These are phyloP conservation scores for Mycena chlorophos DNA, from an alignment of 768 basidiomycete genomes.

Conservation along the genomic window DNA sequence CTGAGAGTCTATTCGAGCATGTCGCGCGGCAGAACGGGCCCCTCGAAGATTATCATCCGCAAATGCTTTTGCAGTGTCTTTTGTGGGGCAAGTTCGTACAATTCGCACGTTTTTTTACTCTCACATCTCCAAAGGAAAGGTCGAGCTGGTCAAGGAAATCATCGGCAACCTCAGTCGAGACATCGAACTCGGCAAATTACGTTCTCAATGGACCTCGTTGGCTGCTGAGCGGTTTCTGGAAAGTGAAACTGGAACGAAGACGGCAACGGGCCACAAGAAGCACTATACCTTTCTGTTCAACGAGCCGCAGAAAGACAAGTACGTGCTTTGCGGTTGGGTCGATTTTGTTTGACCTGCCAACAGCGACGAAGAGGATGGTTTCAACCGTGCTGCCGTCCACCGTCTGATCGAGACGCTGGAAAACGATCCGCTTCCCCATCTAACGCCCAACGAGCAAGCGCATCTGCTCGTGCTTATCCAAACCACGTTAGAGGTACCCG, in stretches of 20 bases:
- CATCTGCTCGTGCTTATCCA: constrained; percentile 84
- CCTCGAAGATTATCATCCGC: constrained; percentile 88
- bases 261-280: constrained; percentile 31
- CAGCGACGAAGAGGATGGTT: constrained; percentile 48
- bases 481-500: constrained; percentile 74
- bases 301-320: constrained; percentile 48
- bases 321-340: constrained; percentile 20
- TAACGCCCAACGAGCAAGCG: constrained; percentile 79
- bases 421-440: constrained; percentile 59
- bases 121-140: constrained; percentile 57
- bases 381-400: constrained; percentile 60
- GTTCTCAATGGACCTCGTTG: constrained; percentile 47
- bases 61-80: constrained; percentile 88
- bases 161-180: constrained; percentile 64
- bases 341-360: not conserved
- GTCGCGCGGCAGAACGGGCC: constrained; percentile 86
- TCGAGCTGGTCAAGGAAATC: constrained; percentile 81
- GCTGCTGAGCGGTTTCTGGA: constrained; percentile 59
- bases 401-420: constrained; percentile 68
- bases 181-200: constrained; percentile 28
- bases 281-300: constrained; percentile 58
- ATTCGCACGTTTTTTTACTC: not conserved
- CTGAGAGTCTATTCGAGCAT: constrained; percentile 72
- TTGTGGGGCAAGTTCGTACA: constrained; percentile 71
- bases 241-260: constrained; percentile 27